A percentile compares a stretch with the other conserved stretches of the same genome.
These are phyloP conservation scores for Hypocrella siamensis DNA, from an alignment of 2,329 filamentous ascomycete genomes.

Conservation along the genomic window DNA sequence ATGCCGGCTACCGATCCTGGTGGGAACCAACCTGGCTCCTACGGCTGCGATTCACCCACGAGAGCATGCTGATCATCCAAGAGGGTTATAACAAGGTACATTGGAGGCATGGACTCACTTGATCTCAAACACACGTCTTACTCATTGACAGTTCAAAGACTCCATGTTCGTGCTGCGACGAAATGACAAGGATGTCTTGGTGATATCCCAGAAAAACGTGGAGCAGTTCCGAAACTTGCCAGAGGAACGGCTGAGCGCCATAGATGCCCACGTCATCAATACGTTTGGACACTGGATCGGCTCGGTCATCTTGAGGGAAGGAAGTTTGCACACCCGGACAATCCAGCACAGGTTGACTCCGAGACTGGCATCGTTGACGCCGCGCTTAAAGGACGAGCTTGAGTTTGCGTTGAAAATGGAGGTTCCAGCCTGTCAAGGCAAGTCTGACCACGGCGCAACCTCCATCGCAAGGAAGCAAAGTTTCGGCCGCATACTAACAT, in stretches of 20 bases:
- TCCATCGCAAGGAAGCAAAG: neutral
- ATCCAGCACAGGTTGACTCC: conserved; percentile 3
- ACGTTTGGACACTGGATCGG: neutral
- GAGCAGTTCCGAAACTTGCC: conserved; percentile 3
- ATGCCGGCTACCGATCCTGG: neutral
- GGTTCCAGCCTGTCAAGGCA: conserved; percentile 1
- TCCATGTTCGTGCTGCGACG: conserved; percentile 1
- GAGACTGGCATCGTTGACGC: neutral
- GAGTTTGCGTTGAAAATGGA: conserved; percentile 1
- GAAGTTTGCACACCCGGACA: conserved; percentile 1
- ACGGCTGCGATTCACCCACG: neutral
- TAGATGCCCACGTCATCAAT: conserved; percentile 1
- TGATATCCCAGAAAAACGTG: conserved; percentile 2
- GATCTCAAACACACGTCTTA: neutral
- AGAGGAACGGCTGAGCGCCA: neutral
- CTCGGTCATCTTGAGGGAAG: neutral
- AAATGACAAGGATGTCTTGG: conserved; percentile 1
- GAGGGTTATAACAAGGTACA: neutral
- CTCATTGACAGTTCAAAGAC: neutral
- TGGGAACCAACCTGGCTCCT: conserved; percentile 2
- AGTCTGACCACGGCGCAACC: neutral
- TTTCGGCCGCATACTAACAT: neutral
- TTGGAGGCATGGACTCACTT: neutral
- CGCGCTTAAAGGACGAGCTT: conserved; percentile 2
- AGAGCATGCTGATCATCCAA: neutral